A percentile compares a stretch with the other conserved stretches of the same genome.
Evolutionary conservation across 1,284 basidiomycete genomes (phyloP).

Genomic region (Mycena sp.): DNA sequence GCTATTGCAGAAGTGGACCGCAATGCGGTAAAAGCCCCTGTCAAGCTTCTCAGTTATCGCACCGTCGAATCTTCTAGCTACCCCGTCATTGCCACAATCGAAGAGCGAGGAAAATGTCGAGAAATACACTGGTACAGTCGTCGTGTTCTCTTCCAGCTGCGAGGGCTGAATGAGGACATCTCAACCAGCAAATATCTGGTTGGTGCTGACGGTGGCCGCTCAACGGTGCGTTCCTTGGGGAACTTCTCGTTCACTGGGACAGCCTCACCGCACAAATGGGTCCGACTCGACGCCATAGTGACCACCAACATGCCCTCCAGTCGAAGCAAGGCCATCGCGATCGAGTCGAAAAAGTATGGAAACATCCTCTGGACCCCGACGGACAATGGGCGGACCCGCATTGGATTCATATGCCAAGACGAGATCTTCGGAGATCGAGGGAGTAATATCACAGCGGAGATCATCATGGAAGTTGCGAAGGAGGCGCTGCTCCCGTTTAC

Average conservation of each 20-base stretch:
- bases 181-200: conserved; percentile 11
- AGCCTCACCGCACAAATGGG: conserved; percentile 6
- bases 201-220: conserved; percentile 12
- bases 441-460: background rate
- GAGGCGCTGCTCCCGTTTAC: conserved; percentile 9
- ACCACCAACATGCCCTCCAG: conserved; percentile 2
- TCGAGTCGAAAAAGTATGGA: conserved; percentile 6
- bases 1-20: background rate
- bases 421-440: background rate
- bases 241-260: conserved; percentile 5
- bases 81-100: conserved; percentile 6
- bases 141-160: background rate
- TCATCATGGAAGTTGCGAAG: conserved; percentile 2
- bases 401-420: conserved; percentile 1
- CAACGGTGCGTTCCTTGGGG: conserved; percentile 1
- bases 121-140: conserved; percentile 6
- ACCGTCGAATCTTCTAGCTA: background rate
- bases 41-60: conserved; percentile 3
- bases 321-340: background rate
- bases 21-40: background rate
- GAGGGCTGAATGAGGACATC: too few species aligned
- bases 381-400: conserved; percentile 9
- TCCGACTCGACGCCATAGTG: conserved; percentile 11
- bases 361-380: conserved; percentile 12
- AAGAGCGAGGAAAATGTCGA: background rate